A percentile compares a stretch with the other conserved stretches of the same genome.
Conservation (phyloP, 2,329 filamentous ascomycete species). For the Neonectria sp. region DNA sequence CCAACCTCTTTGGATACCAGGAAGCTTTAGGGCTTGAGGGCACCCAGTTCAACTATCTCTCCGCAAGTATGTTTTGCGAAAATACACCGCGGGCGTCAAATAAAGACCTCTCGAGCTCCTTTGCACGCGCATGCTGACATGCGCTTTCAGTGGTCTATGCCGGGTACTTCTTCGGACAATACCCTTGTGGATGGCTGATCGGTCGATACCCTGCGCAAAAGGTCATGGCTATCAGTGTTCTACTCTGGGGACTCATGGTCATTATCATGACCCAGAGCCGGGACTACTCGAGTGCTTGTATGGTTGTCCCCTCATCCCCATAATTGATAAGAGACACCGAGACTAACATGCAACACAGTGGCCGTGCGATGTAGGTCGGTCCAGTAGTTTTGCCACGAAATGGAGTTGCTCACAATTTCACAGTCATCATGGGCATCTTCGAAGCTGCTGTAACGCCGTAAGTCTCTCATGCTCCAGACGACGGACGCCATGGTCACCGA, state of each 20-base stretch:
- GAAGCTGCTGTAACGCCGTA: constrained; percentile 23
- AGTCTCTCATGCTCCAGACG: neutral
- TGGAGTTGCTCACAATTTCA: neutral
- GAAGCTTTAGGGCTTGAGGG: neutral
- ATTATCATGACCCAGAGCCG: constrained; percentile 52
- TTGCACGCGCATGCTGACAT: neutral
- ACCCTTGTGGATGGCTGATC: constrained; percentile 58
- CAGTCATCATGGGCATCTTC: constrained; percentile 26
- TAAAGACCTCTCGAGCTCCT: neutral
- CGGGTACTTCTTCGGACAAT: constrained; percentile 58
- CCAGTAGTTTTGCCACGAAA: neutral
- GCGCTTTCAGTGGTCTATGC: constrained; percentile 53
- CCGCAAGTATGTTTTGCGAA: neutral
- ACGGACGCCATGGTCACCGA: neutral
- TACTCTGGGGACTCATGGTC: constrained; percentile 54
- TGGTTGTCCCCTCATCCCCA: neutral
- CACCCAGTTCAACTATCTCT: neutral
- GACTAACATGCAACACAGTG: neutral
- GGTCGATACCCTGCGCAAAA: constrained; percentile 55
- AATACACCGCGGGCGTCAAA: neutral
- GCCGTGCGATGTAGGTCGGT: neutral
- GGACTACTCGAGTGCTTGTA: constrained; percentile 44
- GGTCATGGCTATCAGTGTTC: constrained; percentile 50
- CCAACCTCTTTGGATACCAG: constrained; percentile 8
- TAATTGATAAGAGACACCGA: neutral